Conservation (phyloP, 495 filamentous ascomycete species). For the Tuber brumale region DNA sequence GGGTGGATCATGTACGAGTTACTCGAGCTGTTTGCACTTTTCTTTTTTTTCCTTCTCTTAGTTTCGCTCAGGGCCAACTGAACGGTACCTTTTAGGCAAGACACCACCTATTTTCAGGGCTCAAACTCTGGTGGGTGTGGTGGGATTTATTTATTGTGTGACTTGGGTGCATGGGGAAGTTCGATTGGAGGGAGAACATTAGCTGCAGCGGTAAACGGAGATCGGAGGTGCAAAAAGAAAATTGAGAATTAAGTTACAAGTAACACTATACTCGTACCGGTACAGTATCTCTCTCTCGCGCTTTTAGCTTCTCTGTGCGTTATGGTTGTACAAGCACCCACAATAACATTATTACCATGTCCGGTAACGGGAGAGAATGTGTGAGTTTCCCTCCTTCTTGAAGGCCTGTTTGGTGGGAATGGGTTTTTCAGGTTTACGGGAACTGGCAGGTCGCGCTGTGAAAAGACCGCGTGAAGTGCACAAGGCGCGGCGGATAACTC, state of each 20-base stretch:
- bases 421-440: background rate
- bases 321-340: background rate
- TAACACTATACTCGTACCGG: no score
- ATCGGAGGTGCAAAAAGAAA: background rate
- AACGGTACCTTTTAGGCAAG: conserved; percentile 3
- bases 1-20: background rate
- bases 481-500: background rate
- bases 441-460: background rate
- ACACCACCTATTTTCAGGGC: background rate
- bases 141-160: background rate
- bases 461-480: background rate
- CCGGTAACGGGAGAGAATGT: background rate
- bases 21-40: background rate
- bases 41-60: background rate
- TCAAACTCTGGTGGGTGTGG: background rate
- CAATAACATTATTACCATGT: background rate
- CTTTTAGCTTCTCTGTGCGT: background rate
- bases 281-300: background rate
- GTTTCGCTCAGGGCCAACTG: background rate
- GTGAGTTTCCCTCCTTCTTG: background rate
- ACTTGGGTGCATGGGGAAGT: background rate
- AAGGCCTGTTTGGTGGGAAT: background rate
- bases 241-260: background rate
- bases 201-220: background rate
- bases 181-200: background rate